Evolutionary conservation across 225 moss, liverwort and hornwort species (phyloP).

Genomic region (Sphagnum contortum): DNA sequence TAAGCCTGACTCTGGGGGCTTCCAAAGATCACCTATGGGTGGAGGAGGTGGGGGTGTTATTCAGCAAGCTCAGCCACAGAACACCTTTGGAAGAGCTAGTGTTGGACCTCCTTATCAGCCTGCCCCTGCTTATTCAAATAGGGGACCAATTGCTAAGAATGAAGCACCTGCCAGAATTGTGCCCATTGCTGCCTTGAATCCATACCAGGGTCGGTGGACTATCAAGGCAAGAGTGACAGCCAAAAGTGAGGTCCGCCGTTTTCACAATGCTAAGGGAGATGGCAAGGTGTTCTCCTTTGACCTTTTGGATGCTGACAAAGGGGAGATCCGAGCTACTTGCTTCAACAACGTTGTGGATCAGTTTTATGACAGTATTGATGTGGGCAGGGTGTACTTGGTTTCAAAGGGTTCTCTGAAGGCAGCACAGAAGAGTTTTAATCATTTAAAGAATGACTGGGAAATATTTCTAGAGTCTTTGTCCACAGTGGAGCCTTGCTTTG

Average conservation of each 20-base stretch:
- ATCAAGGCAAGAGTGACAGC: slow-evolving; percentile 44
- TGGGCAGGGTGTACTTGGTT: slow-evolving; percentile 28
- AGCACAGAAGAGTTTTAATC: slow-evolving; percentile 34
- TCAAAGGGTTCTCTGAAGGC: slow-evolving; percentile 39
- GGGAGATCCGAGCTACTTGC: slow-evolving; percentile 49
- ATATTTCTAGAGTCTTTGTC: slow-evolving; percentile 9
- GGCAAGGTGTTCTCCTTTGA: slow-evolving; percentile 44
- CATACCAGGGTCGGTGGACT: slow-evolving; percentile 49
- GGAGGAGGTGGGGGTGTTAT: slow-evolving; percentile 33
- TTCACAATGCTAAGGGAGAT: slow-evolving; percentile 37
- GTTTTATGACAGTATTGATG: slow-evolving; percentile 28
- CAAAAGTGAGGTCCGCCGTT: slow-evolving; percentile 25
- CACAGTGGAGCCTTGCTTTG: background rate
- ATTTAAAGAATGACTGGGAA: slow-evolving; percentile 56
- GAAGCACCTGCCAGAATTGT: slow-evolving; percentile 21
- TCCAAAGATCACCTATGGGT: slow-evolving; percentile 22
- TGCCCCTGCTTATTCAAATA: too few relatives aligned
- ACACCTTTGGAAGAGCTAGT: slow-evolving; percentile 39
- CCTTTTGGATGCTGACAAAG: slow-evolving; percentile 35
- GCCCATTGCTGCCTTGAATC: slow-evolving; percentile 34
- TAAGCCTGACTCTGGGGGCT: slow-evolving; percentile 28
- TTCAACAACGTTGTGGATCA: slow-evolving; percentile 36
- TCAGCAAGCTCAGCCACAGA: slow-evolving; percentile 51
- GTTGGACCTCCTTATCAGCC: too few relatives aligned
- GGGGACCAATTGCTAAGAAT: too few relatives aligned